A percentile compares a stretch with the other conserved stretches of the same genome.
phyloP scores from a whole-genome alignment of 2,329 filamentous ascomycete genomes.

The Colletotrichum tropicicola region DNA sequence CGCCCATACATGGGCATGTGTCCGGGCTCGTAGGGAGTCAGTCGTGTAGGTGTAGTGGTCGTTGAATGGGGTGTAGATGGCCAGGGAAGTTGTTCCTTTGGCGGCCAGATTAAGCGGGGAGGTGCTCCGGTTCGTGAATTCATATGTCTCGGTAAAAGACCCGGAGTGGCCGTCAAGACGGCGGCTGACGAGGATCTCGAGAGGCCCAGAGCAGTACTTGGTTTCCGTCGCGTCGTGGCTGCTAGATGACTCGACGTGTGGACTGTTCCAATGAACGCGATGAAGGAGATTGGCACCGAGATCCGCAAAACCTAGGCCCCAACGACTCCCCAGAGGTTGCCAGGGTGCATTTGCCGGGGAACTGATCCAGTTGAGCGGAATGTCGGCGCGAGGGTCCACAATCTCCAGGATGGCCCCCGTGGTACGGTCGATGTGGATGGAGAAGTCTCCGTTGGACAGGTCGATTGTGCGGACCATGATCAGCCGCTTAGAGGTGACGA shows the following conservation, averaged over 20 bases:
- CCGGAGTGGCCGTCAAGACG: not conserved
- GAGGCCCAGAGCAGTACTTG: not conserved
- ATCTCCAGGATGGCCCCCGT: conserved; percentile 21
- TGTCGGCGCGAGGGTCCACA: not conserved
- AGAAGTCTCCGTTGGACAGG: conserved; percentile 15
- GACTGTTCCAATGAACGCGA: conserved; percentile 22
- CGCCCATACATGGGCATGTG: conserved; percentile 25
- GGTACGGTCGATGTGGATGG: conserved; percentile 10
- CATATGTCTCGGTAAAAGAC: conserved; percentile 21
- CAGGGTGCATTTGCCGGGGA: conserved; percentile 25
- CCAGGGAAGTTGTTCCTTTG: conserved; percentile 8
- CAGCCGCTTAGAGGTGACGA: not conserved
- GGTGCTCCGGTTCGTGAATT: conserved; percentile 15
- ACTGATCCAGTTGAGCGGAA: conserved; percentile 26
- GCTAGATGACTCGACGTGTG: not conserved
- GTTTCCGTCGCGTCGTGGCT: not conserved
- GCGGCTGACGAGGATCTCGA: conserved; percentile 17
- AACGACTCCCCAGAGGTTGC: conserved; percentile 28
- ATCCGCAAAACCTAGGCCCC: conserved; percentile 25
- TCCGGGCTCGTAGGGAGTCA: conserved; percentile 5
- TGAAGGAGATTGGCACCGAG: conserved; percentile 13
- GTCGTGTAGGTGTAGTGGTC: conserved; percentile 29
- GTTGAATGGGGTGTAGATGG: conserved; percentile 29
- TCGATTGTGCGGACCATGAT: conserved; percentile 19
- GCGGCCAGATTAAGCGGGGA: conserved; percentile 1